These are phyloP conservation scores for Plectosphaerella plurivora DNA, from an alignment of 2,329 filamentous ascomycete species.

Conservation along the genomic window DNA sequence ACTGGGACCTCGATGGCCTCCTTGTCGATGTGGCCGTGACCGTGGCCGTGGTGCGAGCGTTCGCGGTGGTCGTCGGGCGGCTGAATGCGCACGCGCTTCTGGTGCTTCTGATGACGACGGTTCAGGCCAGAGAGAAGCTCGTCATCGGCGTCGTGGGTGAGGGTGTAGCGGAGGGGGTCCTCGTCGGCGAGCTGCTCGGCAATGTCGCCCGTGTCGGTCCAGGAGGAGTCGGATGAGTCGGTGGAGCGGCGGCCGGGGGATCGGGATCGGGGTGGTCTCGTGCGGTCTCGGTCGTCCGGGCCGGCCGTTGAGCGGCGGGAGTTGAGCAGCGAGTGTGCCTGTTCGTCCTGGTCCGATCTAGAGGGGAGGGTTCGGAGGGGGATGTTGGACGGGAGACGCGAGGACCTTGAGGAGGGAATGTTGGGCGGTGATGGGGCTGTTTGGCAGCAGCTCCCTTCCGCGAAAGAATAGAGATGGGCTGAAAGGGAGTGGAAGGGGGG, in stretches of 20 bases:
- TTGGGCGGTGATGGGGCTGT: conserved; percentile 76
- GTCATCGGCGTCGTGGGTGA: conserved; percentile 62
- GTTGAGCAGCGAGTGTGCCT: conserved; percentile 41
- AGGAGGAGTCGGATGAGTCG: conserved; percentile 65
- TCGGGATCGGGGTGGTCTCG: conserved; percentile 20
- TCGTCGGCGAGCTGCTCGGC: conserved; percentile 85
- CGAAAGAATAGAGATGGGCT: conserved; percentile 26
- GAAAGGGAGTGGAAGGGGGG: conserved; percentile 25
- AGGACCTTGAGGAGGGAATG: conserved; percentile 72
- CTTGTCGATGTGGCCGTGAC: conserved; percentile 49
- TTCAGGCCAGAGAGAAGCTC: conserved; percentile 49
- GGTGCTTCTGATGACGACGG: conserved; percentile 39
- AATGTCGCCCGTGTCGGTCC: conserved; percentile 93
- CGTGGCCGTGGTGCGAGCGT: conserved; percentile 23
- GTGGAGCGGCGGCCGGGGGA: conserved; percentile 34
- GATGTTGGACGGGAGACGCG: conserved; percentile 76
- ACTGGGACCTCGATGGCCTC: conserved; percentile 81
- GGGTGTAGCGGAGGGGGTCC: conserved; percentile 71
- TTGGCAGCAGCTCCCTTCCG: conserved; percentile 67
- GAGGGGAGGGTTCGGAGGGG: conserved; percentile 71
- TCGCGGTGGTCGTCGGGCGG: conserved; percentile 35
- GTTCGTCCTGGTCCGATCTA: conserved; percentile 28
- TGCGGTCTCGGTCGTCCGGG: conserved; percentile 21
- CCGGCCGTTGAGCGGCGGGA: conserved; percentile 30
- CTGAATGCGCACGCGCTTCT: conserved; percentile 69